phyloP scores from a whole-genome alignment of 2,329 filamentous ascomycete genomes.

The Diaporthe ampelina region DNA sequence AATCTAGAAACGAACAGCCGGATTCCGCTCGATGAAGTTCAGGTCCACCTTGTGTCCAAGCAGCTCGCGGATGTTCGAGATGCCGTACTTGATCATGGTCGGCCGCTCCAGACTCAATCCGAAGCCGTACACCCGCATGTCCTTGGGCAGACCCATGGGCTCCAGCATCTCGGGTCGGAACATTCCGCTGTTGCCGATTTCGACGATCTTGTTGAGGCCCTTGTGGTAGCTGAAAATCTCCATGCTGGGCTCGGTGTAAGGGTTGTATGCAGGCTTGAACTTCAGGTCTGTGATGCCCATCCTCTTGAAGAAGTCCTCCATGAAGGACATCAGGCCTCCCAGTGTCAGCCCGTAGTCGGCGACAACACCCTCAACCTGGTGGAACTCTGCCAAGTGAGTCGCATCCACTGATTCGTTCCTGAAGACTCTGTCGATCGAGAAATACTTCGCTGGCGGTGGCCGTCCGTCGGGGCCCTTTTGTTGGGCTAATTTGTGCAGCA shows the following conservation, averaged over 20 bases:
- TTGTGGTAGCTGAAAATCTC: conserved; percentile 98
- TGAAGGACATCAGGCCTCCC: conserved; percentile 90
- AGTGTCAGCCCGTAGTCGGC: conserved; percentile 95
- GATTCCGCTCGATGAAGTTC: conserved; percentile 39
- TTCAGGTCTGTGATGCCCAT: conserved; percentile 89
- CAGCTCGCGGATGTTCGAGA: conserved; percentile 91
- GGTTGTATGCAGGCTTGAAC: conserved; percentile 96
- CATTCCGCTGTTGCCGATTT: conserved; percentile 99
- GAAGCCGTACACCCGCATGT: conserved; percentile 95
- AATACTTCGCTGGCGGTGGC: conserved; percentile 85
- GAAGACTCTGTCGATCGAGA: conserved; percentile 99
- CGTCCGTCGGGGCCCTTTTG: conserved; percentile 80
- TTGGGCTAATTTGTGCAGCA: conserved; percentile 90
- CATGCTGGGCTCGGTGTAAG: conserved; percentile 95
- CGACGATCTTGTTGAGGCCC: conserved; percentile 90
- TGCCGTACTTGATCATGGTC: conserved; percentile 96
- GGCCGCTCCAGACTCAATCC: conserved; percentile 92
- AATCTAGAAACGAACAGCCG: conserved; percentile 37
- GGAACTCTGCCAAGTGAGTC: conserved; percentile 97
- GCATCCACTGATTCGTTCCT: conserved; percentile 96
- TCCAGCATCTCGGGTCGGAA: conserved; percentile 98
- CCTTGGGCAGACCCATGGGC: conserved; percentile 91
- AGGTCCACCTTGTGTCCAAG: conserved; percentile 87
- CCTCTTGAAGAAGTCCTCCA: conserved; percentile 95
- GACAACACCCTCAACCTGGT: conserved; percentile 98